phyloP scores from a whole-genome alignment of 2,329 filamentous ascomycete species.

The Pseudocercospora macadamiae region DNA sequence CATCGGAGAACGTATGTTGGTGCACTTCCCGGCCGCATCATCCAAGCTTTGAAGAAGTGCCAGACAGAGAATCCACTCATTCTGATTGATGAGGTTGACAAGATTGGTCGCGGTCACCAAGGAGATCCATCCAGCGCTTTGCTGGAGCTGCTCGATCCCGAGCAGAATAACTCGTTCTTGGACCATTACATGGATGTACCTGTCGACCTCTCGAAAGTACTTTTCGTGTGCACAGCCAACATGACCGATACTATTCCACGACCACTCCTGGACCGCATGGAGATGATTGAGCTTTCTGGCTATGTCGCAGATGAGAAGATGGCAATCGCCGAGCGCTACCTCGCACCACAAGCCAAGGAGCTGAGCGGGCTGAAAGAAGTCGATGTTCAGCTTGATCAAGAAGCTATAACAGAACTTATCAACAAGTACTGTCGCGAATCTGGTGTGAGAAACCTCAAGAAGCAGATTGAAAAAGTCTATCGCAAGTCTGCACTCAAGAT shows the following conservation, averaged over 20 bases:
- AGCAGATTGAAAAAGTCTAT: conserved; percentile 99
- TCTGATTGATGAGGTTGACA: conserved; percentile 96
- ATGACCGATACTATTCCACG: conserved; percentile 98
- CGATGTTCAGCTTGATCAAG: conserved; percentile 81
- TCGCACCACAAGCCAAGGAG: conserved; percentile 92
- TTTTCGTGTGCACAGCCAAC: conserved; percentile 98
- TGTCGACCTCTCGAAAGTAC: conserved; percentile 93
- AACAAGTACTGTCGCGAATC: conserved; percentile 98
- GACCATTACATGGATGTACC: conserved; percentile 99
- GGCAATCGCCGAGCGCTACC: conserved; percentile 92
- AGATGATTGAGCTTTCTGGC: conserved; percentile 92
- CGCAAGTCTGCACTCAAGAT: conserved; percentile 97
- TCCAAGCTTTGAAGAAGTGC: conserved; percentile 97
- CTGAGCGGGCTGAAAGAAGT: conserved; percentile 87
- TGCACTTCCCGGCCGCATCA: conserved; percentile 91
- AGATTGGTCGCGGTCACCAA: conserved; percentile 94
- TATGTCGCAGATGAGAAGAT: conserved; percentile 99
- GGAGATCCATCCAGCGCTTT: conserved; percentile 94
- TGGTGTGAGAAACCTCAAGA: conserved; percentile 96
- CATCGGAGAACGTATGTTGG: conserved; percentile 96
- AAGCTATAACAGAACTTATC: conserved; percentile 93
- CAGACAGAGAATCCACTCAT: conserved; percentile 98
- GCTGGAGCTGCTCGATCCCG: conserved; percentile 89
- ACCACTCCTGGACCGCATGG: conserved; percentile 94
- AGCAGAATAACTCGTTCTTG: conserved; percentile 95